Conservation (phyloP, 805 yeast genomes). For the Cyberlindnera bimundalis region DNA sequence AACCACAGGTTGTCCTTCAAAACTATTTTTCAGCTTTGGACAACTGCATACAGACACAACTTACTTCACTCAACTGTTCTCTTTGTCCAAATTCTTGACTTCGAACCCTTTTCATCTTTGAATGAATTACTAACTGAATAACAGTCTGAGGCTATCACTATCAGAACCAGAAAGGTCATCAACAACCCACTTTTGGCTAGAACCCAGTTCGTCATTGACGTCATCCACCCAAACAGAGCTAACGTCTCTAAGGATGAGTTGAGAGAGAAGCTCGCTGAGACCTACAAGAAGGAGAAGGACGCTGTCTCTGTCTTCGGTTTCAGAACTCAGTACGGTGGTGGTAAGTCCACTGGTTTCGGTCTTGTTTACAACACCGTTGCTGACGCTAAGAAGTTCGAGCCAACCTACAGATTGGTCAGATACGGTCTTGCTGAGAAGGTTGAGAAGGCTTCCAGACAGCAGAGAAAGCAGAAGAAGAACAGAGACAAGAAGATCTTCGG, state of each 20-base stretch:
- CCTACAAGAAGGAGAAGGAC: slow-evolving; percentile 90
- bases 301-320: slow-evolving; percentile 97
- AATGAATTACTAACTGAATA: slow-evolving; percentile 20
- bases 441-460: slow-evolving; percentile 98
- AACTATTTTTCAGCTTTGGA: no score
- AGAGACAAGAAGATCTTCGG: slow-evolving; percentile 99
- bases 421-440: slow-evolving; percentile 95
- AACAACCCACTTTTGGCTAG: slow-evolving; percentile 99
- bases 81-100: no score
- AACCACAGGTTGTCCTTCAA: no score
- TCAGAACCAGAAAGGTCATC: slow-evolving; percentile 98
- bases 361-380: slow-evolving; percentile 97
- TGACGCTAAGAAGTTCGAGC: slow-evolving; percentile 98
- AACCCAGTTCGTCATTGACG: slow-evolving; percentile 99
- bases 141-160: slow-evolving; percentile 98
- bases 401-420: slow-evolving; percentile 98
- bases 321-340: slow-evolving; percentile 99
- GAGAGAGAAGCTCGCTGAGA: slow-evolving; percentile 87
- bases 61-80: no score
- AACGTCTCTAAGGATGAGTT: slow-evolving; percentile 99
- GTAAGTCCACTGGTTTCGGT: slow-evolving; percentile 99
- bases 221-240: slow-evolving; percentile 98
- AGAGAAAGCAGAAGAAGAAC: slow-evolving; percentile 99
- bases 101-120: not conserved
- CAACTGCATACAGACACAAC: no score